Conservation (phyloP, 1,139 yeast species). For the Pneumocystis oryctolagi region DNA sequence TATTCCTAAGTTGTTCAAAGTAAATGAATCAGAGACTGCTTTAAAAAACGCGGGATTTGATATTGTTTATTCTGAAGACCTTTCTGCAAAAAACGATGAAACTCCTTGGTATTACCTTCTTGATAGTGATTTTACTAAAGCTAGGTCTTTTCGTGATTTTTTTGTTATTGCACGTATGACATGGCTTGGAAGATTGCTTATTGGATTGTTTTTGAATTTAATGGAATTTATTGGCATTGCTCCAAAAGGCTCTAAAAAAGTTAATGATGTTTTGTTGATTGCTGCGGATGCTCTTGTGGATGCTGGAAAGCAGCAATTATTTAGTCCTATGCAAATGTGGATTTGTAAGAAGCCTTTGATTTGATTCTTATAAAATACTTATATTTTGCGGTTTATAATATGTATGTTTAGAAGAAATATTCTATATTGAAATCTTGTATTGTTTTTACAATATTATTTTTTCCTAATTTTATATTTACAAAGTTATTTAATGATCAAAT, state of each 20-base stretch:
- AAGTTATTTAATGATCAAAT: neutral
- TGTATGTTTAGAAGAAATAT: neutral
- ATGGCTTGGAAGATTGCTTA: slow-evolving; percentile 64
- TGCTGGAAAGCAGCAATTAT: slow-evolving; percentile 78
- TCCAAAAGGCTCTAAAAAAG: slow-evolving; percentile 85
- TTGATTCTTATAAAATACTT: neutral
- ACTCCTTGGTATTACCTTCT: slow-evolving; percentile 98
- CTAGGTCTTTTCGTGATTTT: slow-evolving; percentile 64
- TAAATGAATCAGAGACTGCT: slow-evolving; percentile 77
- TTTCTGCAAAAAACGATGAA: slow-evolving; percentile 61
- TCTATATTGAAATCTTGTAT: neutral
- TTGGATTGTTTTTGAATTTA: slow-evolving; percentile 42
- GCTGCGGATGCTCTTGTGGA: slow-evolving; percentile 92
- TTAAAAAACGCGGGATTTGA: slow-evolving; percentile 78
- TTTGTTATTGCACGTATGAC: slow-evolving; percentile 85
- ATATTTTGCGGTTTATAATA: neutral
- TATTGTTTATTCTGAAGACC: slow-evolving; percentile 56
- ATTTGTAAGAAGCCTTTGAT: slow-evolving; percentile 18
- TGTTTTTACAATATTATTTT: neutral
- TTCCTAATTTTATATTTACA: neutral
- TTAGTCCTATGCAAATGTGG: slow-evolving; percentile 34
- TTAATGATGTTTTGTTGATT: slow-evolving; percentile 83
- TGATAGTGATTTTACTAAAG: slow-evolving; percentile 81
- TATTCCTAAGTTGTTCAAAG: slow-evolving; percentile 88
- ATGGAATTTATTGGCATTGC: slow-evolving; percentile 77